phyloP scores from a whole-genome alignment of 768 basidiomycete genomes.

The Xerocomellus intermedius region DNA sequence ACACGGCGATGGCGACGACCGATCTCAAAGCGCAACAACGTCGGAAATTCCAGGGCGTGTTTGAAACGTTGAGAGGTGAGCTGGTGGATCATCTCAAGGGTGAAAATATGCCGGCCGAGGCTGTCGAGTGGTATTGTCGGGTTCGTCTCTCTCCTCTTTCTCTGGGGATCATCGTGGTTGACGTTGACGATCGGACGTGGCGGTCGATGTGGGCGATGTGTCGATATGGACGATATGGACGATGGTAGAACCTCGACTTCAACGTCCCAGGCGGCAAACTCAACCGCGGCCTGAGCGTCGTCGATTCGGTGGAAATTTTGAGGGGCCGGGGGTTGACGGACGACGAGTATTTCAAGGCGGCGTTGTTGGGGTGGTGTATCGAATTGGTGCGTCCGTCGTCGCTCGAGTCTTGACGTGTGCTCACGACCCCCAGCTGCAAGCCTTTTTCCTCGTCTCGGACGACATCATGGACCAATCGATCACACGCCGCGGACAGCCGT shows the following conservation, averaged over 20 bases:
- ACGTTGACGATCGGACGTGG: too few species aligned
- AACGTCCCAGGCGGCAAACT: slow-evolving; percentile 97
- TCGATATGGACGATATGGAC: too few species aligned
- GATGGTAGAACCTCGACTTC: slow-evolving; percentile 76
- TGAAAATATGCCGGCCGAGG: slow-evolving; percentile 82
- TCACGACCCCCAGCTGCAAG: slow-evolving; percentile 69
- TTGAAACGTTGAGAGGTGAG: slow-evolving; percentile 70
- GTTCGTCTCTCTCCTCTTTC: slow-evolving; percentile 44
- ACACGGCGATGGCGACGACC: slow-evolving; percentile 20
- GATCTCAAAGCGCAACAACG: slow-evolving; percentile 46
- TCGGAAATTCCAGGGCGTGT: slow-evolving; percentile 70
- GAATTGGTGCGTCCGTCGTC: slow-evolving; percentile 68
- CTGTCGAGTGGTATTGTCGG: slow-evolving; percentile 68
- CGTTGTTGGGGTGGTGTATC: slow-evolving; percentile 92
- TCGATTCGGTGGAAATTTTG: slow-evolving; percentile 89
- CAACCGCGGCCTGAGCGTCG: slow-evolving; percentile 94
- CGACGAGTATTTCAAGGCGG: slow-evolving; percentile 86
- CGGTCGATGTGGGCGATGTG: too few species aligned
- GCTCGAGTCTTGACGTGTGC: too few species aligned
- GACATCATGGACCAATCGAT: slow-evolving; percentile 97
- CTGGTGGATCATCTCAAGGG: slow-evolving; percentile 63
- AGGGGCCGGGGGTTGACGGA: slow-evolving; percentile 68
- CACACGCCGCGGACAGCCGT: slow-evolving; percentile 91
- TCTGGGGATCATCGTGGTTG: not conserved
- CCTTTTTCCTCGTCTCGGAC: slow-evolving; percentile 88